Evolutionary conservation across 371 early-diverging fungal genomes (phyloP), one percentile per base, ranked within the genome.

Genomic region (Coemansia sp.): DNA sequence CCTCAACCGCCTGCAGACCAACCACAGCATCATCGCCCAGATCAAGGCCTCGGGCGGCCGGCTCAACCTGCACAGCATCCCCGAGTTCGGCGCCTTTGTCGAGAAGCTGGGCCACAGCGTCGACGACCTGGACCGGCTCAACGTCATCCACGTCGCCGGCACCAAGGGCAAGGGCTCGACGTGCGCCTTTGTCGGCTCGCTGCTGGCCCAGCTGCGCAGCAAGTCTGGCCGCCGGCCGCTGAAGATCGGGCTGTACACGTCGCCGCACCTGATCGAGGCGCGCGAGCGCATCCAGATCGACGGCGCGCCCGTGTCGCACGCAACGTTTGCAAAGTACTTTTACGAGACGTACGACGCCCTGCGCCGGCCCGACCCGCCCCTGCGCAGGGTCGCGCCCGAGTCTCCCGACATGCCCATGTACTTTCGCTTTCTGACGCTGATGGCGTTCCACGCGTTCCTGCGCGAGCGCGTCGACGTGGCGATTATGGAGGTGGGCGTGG

Each of bases 221-320:
- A 7, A 51, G 33, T 3, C 4, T 7, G 51, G 8, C 33, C 36
- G 36, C 36, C 26, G n/a, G 8, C 35, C 35, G 31, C 56, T 72
- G 9, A 64, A 59, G 8, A 52, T 80, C 76, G 93, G 92, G 7
- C 75, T 96, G 41, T 98, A 86, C 69, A 94, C 97, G 6, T 95
- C 95, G 0, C 98, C 98, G 16, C 98, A 98, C 70, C 68, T 98
- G 65, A 84, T 91, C 45, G 87, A 93, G 57, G 95, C 93, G 11
- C 87, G 96, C 34, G 99, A 98, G 75, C 85, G 99, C 34, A 95
- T 98, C 59, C 84, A 95, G 48, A 91, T 97, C 74, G 84, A 96
- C 70, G 97, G 97, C 0, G 71, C 55, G 20, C 95, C 97, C 4
- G 77, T 98, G 4, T 81, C 84, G 9, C 82, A 87, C 52, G 85